Evolutionary conservation across 129 eudicot genomes (phyloP).

Genomic region (sunflower (Helianthus annuus)): DNA sequence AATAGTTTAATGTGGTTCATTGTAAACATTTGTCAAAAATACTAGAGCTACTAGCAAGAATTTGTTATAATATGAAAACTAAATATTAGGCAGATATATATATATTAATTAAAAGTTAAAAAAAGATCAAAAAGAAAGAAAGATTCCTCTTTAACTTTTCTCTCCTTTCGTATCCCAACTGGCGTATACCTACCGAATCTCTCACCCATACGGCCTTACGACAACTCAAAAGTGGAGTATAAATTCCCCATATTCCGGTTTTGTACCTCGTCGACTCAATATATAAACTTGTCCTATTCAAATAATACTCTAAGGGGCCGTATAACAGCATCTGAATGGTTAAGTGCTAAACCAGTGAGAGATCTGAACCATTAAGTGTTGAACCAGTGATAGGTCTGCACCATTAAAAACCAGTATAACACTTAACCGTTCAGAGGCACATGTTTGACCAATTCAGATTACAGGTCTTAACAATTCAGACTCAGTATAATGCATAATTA

Average conservation of each 20-base stretch:
- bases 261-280: neutral
- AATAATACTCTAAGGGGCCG: neutral
- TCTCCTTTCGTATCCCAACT: slow-evolving; percentile 33
- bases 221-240: slow-evolving; percentile 21
- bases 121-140: neutral
- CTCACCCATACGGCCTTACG: neutral
- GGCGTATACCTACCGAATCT: slow-evolving; percentile 37
- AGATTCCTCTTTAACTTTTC: slow-evolving; percentile 11
- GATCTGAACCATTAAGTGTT: too few relatives aligned
- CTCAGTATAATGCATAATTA: too few relatives aligned
- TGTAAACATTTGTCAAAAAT: neutral
- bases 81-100: neutral
- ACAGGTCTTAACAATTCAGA: too few relatives aligned
- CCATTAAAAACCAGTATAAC: too few relatives aligned
- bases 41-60: neutral
- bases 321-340: too few relatives aligned
- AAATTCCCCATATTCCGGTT: neutral
- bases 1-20: too few relatives aligned
- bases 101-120: neutral
- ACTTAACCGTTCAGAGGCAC: too few relatives aligned
- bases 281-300: neutral
- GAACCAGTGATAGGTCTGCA: too few relatives aligned
- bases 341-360: too few relatives aligned
- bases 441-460: too few relatives aligned
- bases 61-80: neutral